Conservation (phyloP, 306 rosid genomes). For the Medicago truncatula region DNA sequence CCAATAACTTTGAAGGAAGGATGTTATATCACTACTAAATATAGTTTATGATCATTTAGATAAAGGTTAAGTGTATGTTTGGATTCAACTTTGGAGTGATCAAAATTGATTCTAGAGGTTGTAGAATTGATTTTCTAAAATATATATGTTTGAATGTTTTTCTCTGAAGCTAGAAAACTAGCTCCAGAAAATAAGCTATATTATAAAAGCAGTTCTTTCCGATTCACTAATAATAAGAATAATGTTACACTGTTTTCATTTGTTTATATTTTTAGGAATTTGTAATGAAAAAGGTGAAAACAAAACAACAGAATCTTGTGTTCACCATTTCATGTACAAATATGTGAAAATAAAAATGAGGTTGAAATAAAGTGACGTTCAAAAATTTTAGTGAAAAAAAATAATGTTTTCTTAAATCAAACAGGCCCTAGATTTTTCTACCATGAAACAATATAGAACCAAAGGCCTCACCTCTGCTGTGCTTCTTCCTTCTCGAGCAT, state of each 20-base stretch:
- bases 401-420: background rate
- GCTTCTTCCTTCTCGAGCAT: slow-evolving; percentile 93
- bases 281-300: slow-evolving; percentile 3
- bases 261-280: background rate
- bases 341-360: background rate
- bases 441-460: slow-evolving; percentile 27
- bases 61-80: background rate
- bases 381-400: background rate
- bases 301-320: background rate
- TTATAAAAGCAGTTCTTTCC: background rate
- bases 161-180: background rate
- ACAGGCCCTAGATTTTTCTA: slow-evolving; percentile 9
- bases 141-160: background rate
- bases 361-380: background rate
- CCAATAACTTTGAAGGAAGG: background rate
- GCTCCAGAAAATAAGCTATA: background rate
- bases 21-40: slow-evolving; percentile 3
- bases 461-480: slow-evolving; percentile 73
- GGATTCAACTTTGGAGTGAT: no score
- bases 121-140: background rate
- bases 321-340: background rate
- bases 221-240: background rate
- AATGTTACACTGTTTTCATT: background rate
- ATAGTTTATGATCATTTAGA: background rate
- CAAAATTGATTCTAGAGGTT: no score